Evolutionary conservation across 371 early-diverging fungal species (phyloP), one percentile per base, ranked within the genome.

Genomic region (Apophysomyces variabilis): DNA sequence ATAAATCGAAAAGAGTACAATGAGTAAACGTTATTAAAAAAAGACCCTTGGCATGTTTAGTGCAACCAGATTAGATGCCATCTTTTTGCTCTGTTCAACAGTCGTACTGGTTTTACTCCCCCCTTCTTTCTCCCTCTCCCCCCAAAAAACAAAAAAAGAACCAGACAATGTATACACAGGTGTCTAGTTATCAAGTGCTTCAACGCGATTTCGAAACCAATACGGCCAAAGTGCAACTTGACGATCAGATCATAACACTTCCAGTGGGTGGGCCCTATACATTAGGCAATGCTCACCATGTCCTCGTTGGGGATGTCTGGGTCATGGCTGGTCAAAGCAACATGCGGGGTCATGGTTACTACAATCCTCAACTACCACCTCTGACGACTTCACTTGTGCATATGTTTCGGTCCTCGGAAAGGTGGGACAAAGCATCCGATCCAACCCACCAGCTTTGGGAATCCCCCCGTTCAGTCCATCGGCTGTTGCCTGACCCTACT

Each of bases 321-420:
- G 61, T 79, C 32, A 74, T 82, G 74, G 79, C 79, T 4, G 82
- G 82, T 0, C 82, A 82, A 45, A 82, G 82, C 41, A 82, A 82
- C 60, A 82, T 82, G 82, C 70, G 82, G 32, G 82, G 82, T 3
- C 69, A 75, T 66, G 82, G 78, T 0, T 77, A 63, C 36, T 62
- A 68, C 4, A 11, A 60, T 8, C 61, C 70, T 21, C 7, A 21
- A 18, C 1, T 21, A 5, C 21, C 54, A 18, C 21, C n/a, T 38
- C 9, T 14, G 44, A 3, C 50, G 14, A 5, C n/a, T 46, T 14
- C 37, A 45, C 11, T 44, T 13, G 61, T 75, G 7, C 74, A 74
- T 50, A 32, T 77, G 7, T 82, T 72, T 58, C 65, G 70, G 43
- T 82, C 82, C 7, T 60, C 59, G 5, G 82, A 82, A 50, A 37